Evolutionary conservation across 306 rosid genomes (phyloP).

Genomic region (Fagus crenata): DNA sequence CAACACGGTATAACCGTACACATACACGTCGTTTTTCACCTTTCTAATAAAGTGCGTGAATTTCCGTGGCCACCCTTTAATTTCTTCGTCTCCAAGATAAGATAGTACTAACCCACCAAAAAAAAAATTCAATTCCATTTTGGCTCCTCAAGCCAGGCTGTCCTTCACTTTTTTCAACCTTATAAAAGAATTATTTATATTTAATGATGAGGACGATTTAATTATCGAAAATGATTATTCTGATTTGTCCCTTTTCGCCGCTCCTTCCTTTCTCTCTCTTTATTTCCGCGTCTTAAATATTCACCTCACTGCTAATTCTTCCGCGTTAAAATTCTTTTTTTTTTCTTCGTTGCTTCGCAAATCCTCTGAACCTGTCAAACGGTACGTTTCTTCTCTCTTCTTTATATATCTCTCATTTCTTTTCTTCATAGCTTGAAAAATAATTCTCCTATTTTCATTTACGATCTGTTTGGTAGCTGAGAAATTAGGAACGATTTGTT

Average conservation of each 20-base stretch:
- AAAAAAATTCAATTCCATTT: too few relatives aligned
- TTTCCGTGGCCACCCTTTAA: neutral
- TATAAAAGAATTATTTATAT: too few relatives aligned
- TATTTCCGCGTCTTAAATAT: constrained; percentile 24
- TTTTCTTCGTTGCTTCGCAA: constrained; percentile 14
- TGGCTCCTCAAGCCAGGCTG: too few relatives aligned
- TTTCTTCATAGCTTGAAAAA: too few relatives aligned
- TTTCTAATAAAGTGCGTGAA: neutral
- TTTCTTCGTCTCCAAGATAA: too few relatives aligned
- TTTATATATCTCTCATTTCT: neutral
- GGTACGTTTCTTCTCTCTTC: constrained; percentile 25
- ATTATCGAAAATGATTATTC: constrained; percentile 27
- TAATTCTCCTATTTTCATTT: neutral
- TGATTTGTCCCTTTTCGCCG: constrained; percentile 58
- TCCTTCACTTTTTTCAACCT: too few relatives aligned
- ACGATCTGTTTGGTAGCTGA: constrained; percentile 24
- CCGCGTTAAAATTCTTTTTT: constrained; percentile 48
- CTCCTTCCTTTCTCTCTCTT: constrained; percentile 39
- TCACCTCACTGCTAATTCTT: constrained; percentile 22
- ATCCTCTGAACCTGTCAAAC: neutral
- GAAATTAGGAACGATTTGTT: neutral
- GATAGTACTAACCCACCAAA: too few relatives aligned
- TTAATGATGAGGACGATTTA: neutral
- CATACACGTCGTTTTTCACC: neutral
- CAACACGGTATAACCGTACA: neutral